Conservation (phyloP, 208 protist genomes). For the Crithidia thermophila region DNA sequence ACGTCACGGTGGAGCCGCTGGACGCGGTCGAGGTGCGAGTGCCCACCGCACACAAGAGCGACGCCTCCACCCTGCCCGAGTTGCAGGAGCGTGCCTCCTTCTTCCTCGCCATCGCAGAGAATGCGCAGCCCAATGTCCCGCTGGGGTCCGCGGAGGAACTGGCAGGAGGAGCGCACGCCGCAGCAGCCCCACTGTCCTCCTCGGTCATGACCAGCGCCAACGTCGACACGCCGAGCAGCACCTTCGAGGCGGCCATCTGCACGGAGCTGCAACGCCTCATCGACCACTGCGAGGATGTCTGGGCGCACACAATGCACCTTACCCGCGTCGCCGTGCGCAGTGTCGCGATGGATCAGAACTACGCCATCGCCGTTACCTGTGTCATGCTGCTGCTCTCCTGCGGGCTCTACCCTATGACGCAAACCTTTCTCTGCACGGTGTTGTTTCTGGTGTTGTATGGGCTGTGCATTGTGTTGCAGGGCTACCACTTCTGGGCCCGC, state of each 20-base stretch:
- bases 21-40: not conserved
- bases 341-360: constrained; percentile 63
- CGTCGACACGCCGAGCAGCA: constrained; percentile 58
- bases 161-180: too few relatives aligned
- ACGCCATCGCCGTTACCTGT: constrained; percentile 61
- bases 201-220: constrained; percentile 15
- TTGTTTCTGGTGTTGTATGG: constrained; percentile 72
- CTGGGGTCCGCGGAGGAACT: too few relatives aligned
- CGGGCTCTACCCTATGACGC: constrained; percentile 43
- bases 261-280: constrained; percentile 57
- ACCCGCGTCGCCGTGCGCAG: constrained; percentile 43
- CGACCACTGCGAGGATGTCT: constrained; percentile 41
- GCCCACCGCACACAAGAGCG: not conserved
- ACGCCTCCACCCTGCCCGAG: not conserved
- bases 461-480: constrained; percentile 58
- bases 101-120: not conserved
- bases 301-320: constrained; percentile 42
- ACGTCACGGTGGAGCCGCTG: constrained; percentile 18
- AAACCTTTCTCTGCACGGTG: constrained; percentile 59
- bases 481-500: constrained; percentile 76
- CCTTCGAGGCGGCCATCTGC: constrained; percentile 69
- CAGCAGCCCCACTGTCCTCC: not conserved
- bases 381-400: constrained; percentile 73
- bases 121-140: too few relatives aligned
- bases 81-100: not conserved